Base-by-base conservation (phyloP, 2,329 filamentous ascomycete species). In the Botrytis tulipae region DNA sequence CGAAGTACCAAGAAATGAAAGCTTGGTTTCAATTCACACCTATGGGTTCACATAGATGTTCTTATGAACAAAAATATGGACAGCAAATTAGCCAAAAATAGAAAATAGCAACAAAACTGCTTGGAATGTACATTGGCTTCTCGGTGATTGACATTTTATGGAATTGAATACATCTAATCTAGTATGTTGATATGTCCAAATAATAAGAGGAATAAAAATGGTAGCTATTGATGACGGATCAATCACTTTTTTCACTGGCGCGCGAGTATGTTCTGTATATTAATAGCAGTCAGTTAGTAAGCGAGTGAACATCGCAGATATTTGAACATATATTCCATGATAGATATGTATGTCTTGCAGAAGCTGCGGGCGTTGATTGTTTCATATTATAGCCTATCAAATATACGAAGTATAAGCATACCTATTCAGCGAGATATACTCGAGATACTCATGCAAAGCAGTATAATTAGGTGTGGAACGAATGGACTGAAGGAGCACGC, bases 401-500 rank as follows among this genome's bases (percentile, higher is more conserved):
- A 29, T 57, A 57, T 18, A 12, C 1, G 37, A 12, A 40, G 9
- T 40, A 57, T 29, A 57, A 29, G 51, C 16, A 59, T 32, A 20
- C 29, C 16, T 37, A 25, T 3, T 60, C 20, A 25, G 32, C 29
- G 20, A 60, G 57, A 37, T 20, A 60, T 60, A 14, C 32, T 60
- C 10, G 57, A 37, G 20, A 60, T 60, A 14, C 32, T 60, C 10
- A 60, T 60, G 57, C 32, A 60, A 60, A 32, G 9, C 18, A 40
- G 7, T 10, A 48, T 44, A 25, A 18, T n/a, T 59, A 51, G 16
- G 25, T 46, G 4, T 16, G 18, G 14, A 70, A 71, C 35, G 14
- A 37, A 57, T 16, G 48, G 37, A 22, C 22, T 35, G 42, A 54
- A 66, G 70, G 61, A 65, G 60, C 60, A 72, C 60, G 70, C 70